These are phyloP conservation scores for Cinchona pubescens DNA, from an alignment of 257 asterid species.

Conservation along the genomic window DNA sequence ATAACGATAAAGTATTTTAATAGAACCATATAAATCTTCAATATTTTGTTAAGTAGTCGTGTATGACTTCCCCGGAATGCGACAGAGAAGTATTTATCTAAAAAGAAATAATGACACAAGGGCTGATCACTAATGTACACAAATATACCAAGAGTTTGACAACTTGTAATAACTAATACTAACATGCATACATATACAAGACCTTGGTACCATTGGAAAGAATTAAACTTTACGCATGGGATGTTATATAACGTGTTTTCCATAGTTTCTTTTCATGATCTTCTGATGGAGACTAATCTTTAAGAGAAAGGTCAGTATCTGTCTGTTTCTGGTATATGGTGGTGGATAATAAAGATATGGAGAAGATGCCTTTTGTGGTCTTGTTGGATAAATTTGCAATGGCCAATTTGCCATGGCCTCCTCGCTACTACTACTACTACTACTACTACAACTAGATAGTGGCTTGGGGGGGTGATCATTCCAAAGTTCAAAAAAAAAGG, in stretches of 20 bases:
- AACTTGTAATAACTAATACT: background rate
- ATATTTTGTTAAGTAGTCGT: too few species aligned
- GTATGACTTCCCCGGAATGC: too few species aligned
- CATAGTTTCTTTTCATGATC: constrained; percentile 26
- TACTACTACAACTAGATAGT: constrained; percentile 8
- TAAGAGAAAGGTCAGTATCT: constrained; percentile 19
- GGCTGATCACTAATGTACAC: too few species aligned
- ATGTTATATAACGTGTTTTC: constrained; percentile 20
- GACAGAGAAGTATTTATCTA: background rate
- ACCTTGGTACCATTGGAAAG: background rate
- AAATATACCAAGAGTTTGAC: background rate
- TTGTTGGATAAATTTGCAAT: constrained; percentile 18
- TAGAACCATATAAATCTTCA: too few species aligned
- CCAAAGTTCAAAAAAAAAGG: constrained; percentile 31
- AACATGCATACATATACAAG: background rate
- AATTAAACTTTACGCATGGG: background rate
- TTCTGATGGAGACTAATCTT: constrained; percentile 35
- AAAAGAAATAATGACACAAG: background rate
- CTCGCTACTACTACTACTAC: background rate
- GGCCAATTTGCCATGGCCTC: background rate
- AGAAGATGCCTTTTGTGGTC: constrained; percentile 19
- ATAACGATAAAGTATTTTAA: too few species aligned
- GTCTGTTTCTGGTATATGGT: background rate
- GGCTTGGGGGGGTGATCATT: constrained; percentile 34
- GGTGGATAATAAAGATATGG: constrained; percentile 16